Base-by-base conservation (phyloP, 2,329 filamentous ascomycete species). In the Acarospora socialis region DNA sequence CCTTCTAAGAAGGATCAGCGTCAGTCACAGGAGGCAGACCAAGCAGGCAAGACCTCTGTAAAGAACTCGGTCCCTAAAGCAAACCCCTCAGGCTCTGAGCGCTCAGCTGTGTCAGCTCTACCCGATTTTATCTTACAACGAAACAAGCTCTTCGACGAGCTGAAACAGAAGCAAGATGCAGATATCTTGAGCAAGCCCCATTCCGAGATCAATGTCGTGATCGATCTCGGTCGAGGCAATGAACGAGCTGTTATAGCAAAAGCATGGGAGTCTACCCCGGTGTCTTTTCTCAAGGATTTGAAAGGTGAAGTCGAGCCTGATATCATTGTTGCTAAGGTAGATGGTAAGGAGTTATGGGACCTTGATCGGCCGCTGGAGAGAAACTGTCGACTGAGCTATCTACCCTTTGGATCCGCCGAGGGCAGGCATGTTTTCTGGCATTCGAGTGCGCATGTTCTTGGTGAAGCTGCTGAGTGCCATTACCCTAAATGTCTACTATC, bases 351-450 rank as follows among this genome's bases (percentile, higher is more conserved):
- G 50, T 65, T 95, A 7, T 98, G 87, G 90, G 90, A 98, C 60
- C 62, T 98, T 43, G 82, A 87, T 50, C 68, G 90, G 33, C 87
- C 87, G 4, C 61, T 98, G 21, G 90, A 95, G 65, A 75, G 73
- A 58, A 82, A 77, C 62, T 90, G 82, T 63, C 79, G 73, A 46
- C 69, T 98, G 17, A 79, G 86, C 49, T 67, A 94, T 33, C 67
- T 95, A 41, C 76, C 80, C 42, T 98, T 95, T 47, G 76, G 83
- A 30, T 62, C 78, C 54, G 50, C 55, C 2, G 59, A 81, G 59
- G 87, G 83, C 48, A 86, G 90, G 62, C 82, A 82, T 55, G 87
- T 95, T 35, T 98, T 94, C 63, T 98, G 87, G 87, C 90, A 95
- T 59, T 92, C 83, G 13, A 87, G 79, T 48, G 90, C 90, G 26